Conservation (phyloP, 495 filamentous ascomycete species). For the Parmelia sp. region DNA sequence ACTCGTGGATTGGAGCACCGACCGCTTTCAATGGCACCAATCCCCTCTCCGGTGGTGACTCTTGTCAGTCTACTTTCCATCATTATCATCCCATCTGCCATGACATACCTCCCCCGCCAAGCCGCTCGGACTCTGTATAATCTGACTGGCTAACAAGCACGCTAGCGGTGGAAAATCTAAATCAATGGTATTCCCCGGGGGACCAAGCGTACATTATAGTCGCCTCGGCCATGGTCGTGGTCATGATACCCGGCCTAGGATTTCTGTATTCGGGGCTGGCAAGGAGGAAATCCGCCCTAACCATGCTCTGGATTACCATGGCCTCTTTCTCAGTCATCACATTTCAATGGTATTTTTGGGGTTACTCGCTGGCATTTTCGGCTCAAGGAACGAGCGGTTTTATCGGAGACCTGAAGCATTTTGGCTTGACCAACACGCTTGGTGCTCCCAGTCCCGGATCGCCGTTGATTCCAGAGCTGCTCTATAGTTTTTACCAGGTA, state of each 20-base stretch:
- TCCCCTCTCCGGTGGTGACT: conserved; percentile 65
- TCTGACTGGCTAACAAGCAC: neutral
- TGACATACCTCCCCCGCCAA: neutral
- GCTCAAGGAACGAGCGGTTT: conserved; percentile 56
- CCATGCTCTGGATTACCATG: conserved; percentile 69
- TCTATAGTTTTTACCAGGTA: conserved; percentile 67
- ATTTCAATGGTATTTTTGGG: conserved; percentile 74
- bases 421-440: conserved; percentile 59
- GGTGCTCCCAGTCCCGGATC: conserved; percentile 58
- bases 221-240: conserved; percentile 85
- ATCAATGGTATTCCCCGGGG: conserved; percentile 76
- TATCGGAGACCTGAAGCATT: conserved; percentile 60
- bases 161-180: conserved; percentile 66
- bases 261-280: conserved; percentile 64
- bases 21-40: conserved; percentile 70
- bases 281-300: conserved; percentile 58
- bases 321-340: conserved; percentile 57
- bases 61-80: conserved; percentile 53
- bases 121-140: no score
- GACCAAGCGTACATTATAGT: conserved; percentile 88
- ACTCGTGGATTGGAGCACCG: conserved; percentile 77
- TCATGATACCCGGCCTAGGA: conserved; percentile 76
- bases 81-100: neutral
- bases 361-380: conserved; percentile 65
- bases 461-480: conserved; percentile 55